Conservation (phyloP, 176 grass and related monocot species). For the Carex kokanica region DNA sequence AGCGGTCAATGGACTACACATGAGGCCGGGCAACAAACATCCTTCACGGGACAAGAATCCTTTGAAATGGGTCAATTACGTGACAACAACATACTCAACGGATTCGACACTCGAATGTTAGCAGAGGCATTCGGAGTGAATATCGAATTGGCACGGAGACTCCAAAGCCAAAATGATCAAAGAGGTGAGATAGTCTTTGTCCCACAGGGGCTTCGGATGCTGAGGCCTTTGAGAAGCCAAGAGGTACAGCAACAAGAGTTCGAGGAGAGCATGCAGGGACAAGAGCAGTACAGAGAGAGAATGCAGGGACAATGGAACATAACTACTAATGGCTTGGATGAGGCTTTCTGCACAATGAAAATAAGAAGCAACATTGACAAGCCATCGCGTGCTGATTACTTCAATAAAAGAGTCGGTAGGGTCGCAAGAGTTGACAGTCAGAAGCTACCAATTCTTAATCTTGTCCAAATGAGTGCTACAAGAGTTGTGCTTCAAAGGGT, state of each 20-base stretch:
- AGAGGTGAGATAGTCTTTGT: constrained; percentile 36
- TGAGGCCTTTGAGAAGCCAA: neutral
- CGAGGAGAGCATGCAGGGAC: neutral
- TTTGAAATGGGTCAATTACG: neutral
- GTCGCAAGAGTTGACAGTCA: constrained; percentile 27
- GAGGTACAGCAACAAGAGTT: constrained; percentile 10
- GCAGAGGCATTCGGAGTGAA: constrained; percentile 24
- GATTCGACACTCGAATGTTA: constrained; percentile 27
- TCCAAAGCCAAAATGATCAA: constrained; percentile 32
- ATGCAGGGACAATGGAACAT: neutral
- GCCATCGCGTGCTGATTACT: constrained; percentile 21
- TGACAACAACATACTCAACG: constrained; percentile 29
- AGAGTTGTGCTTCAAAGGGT: constrained; percentile 34
- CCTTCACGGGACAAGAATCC: neutral
- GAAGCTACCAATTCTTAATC: constrained; percentile 33
- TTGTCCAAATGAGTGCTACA: constrained; percentile 36
- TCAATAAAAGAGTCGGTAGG: constrained; percentile 17
- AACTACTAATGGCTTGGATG: constrained; percentile 23
- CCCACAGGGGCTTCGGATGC: constrained; percentile 20
- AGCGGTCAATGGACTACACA: constrained; percentile 8
- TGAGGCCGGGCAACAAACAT: neutral
- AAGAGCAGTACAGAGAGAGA: neutral
- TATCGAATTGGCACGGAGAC: constrained; percentile 14
- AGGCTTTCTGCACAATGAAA: constrained; percentile 32
- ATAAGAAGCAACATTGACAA: constrained; percentile 31